Evolutionary conservation across 2,329 filamentous ascomycete genomes (phyloP).

Genomic region (Chaetomiaceae sp.): DNA sequence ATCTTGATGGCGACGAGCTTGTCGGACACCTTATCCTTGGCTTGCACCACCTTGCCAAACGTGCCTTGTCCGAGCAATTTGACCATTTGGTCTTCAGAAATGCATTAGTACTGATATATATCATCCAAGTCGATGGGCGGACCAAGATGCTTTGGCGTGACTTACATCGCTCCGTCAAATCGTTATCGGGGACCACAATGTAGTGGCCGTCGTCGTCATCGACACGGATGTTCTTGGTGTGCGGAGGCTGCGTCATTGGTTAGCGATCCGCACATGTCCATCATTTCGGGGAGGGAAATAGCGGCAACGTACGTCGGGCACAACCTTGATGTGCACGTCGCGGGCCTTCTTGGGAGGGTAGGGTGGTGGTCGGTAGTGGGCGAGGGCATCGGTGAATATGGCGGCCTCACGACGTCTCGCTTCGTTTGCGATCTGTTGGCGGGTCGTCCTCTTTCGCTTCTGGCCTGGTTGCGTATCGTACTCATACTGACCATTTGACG

Average conservation of each 20-base stretch:
- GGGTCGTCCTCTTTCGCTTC: conserved; percentile 80
- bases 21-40: conserved; percentile 71
- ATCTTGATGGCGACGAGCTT: conserved; percentile 92
- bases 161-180: conserved; percentile 86
- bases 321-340: conserved; percentile 63
- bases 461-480: conserved; percentile 67
- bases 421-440: conserved; percentile 77
- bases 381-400: conserved; percentile 63
- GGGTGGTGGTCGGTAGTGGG: conserved; percentile 79
- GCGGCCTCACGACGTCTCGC: conserved; percentile 74
- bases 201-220: conserved; percentile 98
- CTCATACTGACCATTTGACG: conserved; percentile 59
- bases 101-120: too few species aligned
- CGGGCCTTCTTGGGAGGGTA: conserved; percentile 87
- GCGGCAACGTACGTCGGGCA: conserved; percentile 55
- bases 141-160: conserved; percentile 23
- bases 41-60: conserved; percentile 96
- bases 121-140: neutral
- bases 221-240: conserved; percentile 64
- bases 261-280: conserved; percentile 10
- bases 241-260: conserved; percentile 32
- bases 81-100: conserved; percentile 74
- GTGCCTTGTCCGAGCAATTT: conserved; percentile 93
- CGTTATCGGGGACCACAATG: conserved; percentile 81
- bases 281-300: too few species aligned